Conservation (phyloP, 192 early-diverging fungal species). For the Entomortierella beljakovae region DNA sequence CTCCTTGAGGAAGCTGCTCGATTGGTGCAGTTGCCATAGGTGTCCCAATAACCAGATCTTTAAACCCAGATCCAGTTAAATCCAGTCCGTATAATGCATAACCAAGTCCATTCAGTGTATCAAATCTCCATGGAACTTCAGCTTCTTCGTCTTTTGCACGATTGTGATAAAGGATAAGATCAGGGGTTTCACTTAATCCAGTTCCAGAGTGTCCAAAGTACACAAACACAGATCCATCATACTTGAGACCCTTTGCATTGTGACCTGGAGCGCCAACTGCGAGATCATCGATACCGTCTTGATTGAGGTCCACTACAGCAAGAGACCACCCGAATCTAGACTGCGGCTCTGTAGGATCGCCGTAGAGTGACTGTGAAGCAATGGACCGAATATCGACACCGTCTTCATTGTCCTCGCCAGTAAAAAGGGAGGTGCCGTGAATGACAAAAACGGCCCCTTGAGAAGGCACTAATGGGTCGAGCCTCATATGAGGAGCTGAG, state of each 20-base stretch:
- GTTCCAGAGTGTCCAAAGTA: slow-evolving; percentile 68
- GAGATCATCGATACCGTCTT: slow-evolving; percentile 90
- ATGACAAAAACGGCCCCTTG: slow-evolving; percentile 72
- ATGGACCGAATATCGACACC: slow-evolving; percentile 55
- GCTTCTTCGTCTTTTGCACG: not conserved
- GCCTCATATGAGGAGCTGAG: slow-evolving; percentile 69
- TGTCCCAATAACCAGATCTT: slow-evolving; percentile 76
- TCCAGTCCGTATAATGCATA: slow-evolving; percentile 67
- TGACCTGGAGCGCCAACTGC: slow-evolving; percentile 74
- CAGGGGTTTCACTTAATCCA: slow-evolving; percentile 61
- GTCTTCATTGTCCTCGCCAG: slow-evolving; percentile 13
- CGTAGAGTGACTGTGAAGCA: slow-evolving; percentile 29
- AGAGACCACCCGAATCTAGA: slow-evolving; percentile 81
- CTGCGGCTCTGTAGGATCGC: slow-evolving; percentile 28
- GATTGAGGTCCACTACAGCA: slow-evolving; percentile 84
- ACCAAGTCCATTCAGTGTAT: slow-evolving; percentile 55
- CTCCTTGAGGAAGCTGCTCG: not conserved
- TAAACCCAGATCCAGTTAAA: slow-evolving; percentile 69
- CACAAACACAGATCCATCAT: slow-evolving; percentile 71
- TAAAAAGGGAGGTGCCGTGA: slow-evolving; percentile 27
- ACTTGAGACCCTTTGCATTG: slow-evolving; percentile 34
- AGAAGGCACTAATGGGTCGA: slow-evolving; percentile 29
- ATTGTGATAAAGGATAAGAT: slow-evolving; percentile 57
- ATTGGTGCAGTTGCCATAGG: slow-evolving; percentile 56
- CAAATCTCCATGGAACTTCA: not conserved